Base-by-base conservation (phyloP, 805 yeast species). In the Wickerhamiella brachini region DNA sequence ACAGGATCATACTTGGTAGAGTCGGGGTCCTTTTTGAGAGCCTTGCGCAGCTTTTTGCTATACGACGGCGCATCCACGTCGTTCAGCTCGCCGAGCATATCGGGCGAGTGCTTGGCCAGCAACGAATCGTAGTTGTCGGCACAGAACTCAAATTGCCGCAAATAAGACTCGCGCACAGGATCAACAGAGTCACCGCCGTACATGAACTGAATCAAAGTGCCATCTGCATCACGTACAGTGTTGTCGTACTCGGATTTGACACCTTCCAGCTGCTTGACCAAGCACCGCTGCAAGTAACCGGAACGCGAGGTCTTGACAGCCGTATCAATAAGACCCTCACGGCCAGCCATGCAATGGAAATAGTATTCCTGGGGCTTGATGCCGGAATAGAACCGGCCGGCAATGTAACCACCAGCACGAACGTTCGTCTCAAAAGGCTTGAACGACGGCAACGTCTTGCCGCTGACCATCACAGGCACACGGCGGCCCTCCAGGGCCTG, bases 331-430 rank as follows among this genome's bases (percentile, higher is more conserved):
- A 93, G 76, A 76, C 99, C 99, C 73, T 93, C 99, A 78, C 99
- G 87, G 74, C 99, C 99, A 65, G 98, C 97, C 96, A 93, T 93
- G 75, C 97, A 93, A 72, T 93, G 99, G 93, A 94, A 93, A 67
- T 89, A 93, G 71, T 94, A 93, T 69, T 93, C 99, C 71, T 93
- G 99, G 4, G 98, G 98, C 67, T 86, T 80, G 59, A 93, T 85
- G 68, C 98, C 98, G 42, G 97, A 87, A 68, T 87, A 94, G 80
- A 93, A 93, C 61, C 99, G 84, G 55, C 94, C 90, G 67, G 90
- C 85, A 65, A 93, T 86, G 67, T 87, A 93, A 51, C 99, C 99
- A 75, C 99, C 99, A 23, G 99, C 97, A 67, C 94, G 78, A 1
- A 97, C 95, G 67, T 87, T 90, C 15, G 98, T 93, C 65, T 94